A percentile compares a stretch with the other conserved stretches of the same genome.
Conservation (phyloP, 2,329 filamentous ascomycete genomes). For the Clonostachys rosea region DNA sequence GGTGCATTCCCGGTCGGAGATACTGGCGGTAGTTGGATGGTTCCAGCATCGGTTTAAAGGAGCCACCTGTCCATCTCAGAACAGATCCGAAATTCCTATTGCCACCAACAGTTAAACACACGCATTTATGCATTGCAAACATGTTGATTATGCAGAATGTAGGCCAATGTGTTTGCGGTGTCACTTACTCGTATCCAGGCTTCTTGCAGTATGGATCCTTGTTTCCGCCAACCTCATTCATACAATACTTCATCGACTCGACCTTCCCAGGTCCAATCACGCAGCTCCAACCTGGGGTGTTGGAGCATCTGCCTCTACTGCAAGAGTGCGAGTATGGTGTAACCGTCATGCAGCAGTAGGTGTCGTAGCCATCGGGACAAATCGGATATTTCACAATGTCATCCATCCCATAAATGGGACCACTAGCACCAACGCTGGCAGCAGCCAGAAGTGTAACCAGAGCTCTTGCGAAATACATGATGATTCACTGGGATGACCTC, state of each 20-base stretch:
- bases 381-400: not conserved
- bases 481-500: too few relatives aligned
- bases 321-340: not conserved
- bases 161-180: not conserved
- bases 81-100: not conserved
- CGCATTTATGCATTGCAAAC: not conserved
- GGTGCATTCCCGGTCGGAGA: not conserved
- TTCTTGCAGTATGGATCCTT: not conserved
- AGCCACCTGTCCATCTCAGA: not conserved
- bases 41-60: not conserved
- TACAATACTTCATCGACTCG: not conserved
- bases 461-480: too few relatives aligned
- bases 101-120: not conserved
- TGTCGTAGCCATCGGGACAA: not conserved
- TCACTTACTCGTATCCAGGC: not conserved
- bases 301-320: not conserved
- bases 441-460: too few relatives aligned
- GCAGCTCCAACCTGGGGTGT: not conserved
- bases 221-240: not conserved
- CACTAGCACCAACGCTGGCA: too few relatives aligned
- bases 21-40: not conserved
- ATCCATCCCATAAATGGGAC: too few relatives aligned
- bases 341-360: slow-evolving; percentile 1
- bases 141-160: not conserved
- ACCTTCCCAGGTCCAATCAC: not conserved